Percentiles rank a stretch among this genome's conserved stretches.
Conservation (phyloP, 495 filamentous ascomycete species). For the Penicillium samsonianum region DNA sequence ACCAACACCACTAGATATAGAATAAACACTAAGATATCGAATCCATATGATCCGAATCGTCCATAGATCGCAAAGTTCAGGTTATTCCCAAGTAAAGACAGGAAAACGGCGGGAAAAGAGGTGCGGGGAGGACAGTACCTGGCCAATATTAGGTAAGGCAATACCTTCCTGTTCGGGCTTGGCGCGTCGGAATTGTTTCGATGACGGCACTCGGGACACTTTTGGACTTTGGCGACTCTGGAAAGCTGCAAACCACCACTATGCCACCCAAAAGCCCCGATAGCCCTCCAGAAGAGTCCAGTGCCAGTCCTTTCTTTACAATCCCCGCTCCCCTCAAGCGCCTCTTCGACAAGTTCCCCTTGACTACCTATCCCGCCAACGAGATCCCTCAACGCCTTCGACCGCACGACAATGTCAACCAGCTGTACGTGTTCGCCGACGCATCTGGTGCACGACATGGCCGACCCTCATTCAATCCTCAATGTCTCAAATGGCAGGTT, state of each 20-base stretch:
- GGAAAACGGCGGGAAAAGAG: neutral
- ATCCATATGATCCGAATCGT: neutral
- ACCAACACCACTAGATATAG: neutral
- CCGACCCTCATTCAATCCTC: slow-evolving; percentile 83
- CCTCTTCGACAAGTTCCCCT: slow-evolving; percentile 82
- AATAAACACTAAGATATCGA: neutral
- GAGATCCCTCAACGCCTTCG: slow-evolving; percentile 69
- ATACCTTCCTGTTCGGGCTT: slow-evolving; percentile 12
- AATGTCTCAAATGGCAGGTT: slow-evolving; percentile 97
- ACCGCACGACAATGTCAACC: slow-evolving; percentile 46
- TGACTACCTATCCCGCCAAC: slow-evolving; percentile 74
- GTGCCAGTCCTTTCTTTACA: slow-evolving; percentile 51
- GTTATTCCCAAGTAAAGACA: neutral
- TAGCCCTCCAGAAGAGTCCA: slow-evolving; percentile 26
- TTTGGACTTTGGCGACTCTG: neutral
- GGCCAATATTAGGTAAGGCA: slow-evolving; percentile 12
- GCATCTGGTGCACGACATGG: slow-evolving; percentile 61
- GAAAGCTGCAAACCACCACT: slow-evolving; percentile 13
- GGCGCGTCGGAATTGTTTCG: slow-evolving; percentile 11
- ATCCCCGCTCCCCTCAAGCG: slow-evolving; percentile 75
- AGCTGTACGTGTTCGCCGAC: slow-evolving; percentile 77
- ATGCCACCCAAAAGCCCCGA: slow-evolving; percentile 40
- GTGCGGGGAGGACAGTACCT: slow-evolving; percentile 14
- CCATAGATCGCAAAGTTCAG: neutral
- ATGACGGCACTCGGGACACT: slow-evolving; percentile 11